Base-by-base conservation (phyloP, 2,329 filamentous ascomycete genomes). In the Trichoderma atroviride region DNA sequence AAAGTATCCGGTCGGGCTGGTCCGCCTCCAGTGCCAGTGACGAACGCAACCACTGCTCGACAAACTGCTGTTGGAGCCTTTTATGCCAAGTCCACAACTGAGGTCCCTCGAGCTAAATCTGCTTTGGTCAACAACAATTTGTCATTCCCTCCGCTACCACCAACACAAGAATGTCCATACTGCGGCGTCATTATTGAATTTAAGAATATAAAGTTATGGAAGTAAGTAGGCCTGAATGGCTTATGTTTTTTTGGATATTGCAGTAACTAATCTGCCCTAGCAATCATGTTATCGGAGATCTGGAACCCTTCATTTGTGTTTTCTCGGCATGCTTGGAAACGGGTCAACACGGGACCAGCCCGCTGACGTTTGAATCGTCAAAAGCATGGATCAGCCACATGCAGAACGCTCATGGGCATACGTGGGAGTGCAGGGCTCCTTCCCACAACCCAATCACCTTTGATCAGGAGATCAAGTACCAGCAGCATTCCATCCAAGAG, bases 311-410 rank as follows among this genome's bases (percentile, higher is more conserved):
- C 0, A 64, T 55, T 6, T 64, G 61, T 29, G 35, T 40, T 43
- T 55, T 64, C 5, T 22, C 61, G 16, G 33, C 37, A 3, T 64
- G 61, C 24, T 64, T 64, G 24, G 61, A 64, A 29, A 24, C 50
- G 10, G 50, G 61, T 40, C 61, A 40, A 22, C 6, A 64, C 1
- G 35, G 35, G 16, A 31, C 50, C 50, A 11, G 33, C 14, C 61
- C 47, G 16, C 24, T 40, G 0, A 64, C 61, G n/a, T 64, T 55
- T 4, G 61, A 64, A 40, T 64, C 61, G 19, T 55, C 61, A 7
- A 55, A 64, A 64, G 50, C 50, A 16, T 64, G 61, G 61, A 64
- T 64, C 47, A 19, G 61, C 50, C 61, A 64, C 33, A 64, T 64
- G 61, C 61, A 56, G 3, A 43, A 64, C 50, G 33, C 50, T 29